Conservation (phyloP, 495 filamentous ascomycete species). For the Xylaria curta region DNA sequence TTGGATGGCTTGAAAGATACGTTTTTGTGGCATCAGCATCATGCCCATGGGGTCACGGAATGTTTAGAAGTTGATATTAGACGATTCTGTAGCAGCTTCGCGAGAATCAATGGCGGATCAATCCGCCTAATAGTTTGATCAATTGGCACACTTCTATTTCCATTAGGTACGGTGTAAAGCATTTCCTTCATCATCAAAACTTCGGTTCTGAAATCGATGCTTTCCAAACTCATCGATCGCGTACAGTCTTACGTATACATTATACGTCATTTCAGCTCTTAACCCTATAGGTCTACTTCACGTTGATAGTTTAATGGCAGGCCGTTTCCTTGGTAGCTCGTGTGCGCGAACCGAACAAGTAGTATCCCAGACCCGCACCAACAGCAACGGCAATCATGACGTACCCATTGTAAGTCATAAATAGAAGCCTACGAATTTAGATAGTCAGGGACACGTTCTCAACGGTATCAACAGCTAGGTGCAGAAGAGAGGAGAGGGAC, state of each 20-base stretch:
- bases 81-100: background rate
- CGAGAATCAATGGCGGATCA: background rate
- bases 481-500: background rate
- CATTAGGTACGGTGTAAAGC: background rate
- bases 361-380: conserved; percentile 87
- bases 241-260: background rate
- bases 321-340: conserved; percentile 81
- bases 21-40: background rate
- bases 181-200: background rate
- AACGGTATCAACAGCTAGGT: background rate
- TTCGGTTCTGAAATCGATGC: background rate
- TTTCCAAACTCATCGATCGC: background rate
- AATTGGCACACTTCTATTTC: background rate
- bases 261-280: background rate
- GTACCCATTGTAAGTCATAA: conserved; percentile 99
- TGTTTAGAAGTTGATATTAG: background rate
- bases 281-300: background rate
- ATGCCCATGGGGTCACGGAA: background rate
- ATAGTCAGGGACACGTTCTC: conserved; percentile 9
- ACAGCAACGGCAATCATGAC: conserved; percentile 92
- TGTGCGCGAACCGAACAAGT: conserved; percentile 75
- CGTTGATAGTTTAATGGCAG: conserved; percentile 70
- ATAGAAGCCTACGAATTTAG: conserved; percentile 74
- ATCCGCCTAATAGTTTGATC: background rate
- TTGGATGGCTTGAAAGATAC: background rate